Conservation (phyloP, 192 early-diverging fungal species). For the Rhizophagus sp. region DNA sequence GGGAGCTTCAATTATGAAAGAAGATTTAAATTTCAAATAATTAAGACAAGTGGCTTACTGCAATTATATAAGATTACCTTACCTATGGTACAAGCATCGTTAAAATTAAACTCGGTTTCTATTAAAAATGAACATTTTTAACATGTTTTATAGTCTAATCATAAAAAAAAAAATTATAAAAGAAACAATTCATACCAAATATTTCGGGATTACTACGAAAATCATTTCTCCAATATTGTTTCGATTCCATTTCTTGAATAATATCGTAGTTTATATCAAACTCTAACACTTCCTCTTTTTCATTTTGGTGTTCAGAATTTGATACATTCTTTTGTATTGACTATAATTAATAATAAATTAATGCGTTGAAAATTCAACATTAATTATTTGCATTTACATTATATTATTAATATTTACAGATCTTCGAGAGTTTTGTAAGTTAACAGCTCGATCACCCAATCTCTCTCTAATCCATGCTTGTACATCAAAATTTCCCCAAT, state of each 20-base stretch:
- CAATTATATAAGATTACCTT: not conserved
- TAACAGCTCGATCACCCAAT: not conserved
- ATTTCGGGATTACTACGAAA: not conserved
- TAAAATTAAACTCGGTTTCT: constrained; percentile 9
- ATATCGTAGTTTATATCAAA: constrained; percentile 24
- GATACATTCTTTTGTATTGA: not conserved
- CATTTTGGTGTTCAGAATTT: not conserved
- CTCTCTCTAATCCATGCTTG: constrained; percentile 23
- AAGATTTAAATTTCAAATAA: not conserved
- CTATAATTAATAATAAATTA: constrained; percentile 2
- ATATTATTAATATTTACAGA: not conserved
- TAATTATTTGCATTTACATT: not conserved
- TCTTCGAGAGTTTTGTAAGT: not conserved
- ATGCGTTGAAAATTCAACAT: not conserved
- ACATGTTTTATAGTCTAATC: not conserved
- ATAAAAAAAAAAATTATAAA: not conserved
- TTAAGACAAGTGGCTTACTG: not conserved
- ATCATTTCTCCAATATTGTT: constrained; percentile 34
- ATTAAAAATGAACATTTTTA: not conserved
- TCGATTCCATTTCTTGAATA: constrained; percentile 20
- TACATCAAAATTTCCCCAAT: constrained; percentile 26
- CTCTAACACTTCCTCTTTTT: not conserved
- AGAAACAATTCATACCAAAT: not conserved
- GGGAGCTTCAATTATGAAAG: constrained; percentile 7
- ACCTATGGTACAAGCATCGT: constrained; percentile 33